These are phyloP conservation scores for Fusarium anguioides DNA, from an alignment of 2,329 filamentous ascomycete species.

Conservation along the genomic window DNA sequence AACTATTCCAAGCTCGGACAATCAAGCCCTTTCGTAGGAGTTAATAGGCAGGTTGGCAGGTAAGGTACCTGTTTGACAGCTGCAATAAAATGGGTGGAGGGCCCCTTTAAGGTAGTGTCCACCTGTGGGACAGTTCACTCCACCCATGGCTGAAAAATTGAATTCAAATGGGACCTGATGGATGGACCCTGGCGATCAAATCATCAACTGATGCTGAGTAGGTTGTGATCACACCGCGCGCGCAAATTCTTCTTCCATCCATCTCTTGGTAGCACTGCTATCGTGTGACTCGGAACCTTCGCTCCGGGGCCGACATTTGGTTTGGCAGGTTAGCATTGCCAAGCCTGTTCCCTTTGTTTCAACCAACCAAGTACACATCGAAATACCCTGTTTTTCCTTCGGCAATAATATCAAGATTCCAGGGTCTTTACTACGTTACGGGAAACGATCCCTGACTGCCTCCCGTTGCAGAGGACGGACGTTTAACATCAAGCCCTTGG, in stretches of 20 bases:
- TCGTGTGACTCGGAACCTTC: slow-evolving; percentile 26
- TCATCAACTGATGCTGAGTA: slow-evolving; percentile 20
- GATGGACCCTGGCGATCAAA: slow-evolving; percentile 42
- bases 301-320: slow-evolving; percentile 18
- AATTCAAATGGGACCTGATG: slow-evolving; percentile 14
- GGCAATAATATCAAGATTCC: slow-evolving; percentile 18
- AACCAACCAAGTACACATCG: not conserved
- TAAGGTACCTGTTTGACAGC: no score
- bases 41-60: no score
- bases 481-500: slow-evolving; percentile 6
- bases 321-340: not conserved
- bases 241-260: not conserved
- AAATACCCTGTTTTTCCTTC: slow-evolving; percentile 7
- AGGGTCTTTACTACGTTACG: slow-evolving; percentile 16
- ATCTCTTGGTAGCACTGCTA: not conserved
- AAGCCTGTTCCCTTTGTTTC: slow-evolving; percentile 8
- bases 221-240: slow-evolving; percentile 9
- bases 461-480: slow-evolving; percentile 16
- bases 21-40: not conserved
- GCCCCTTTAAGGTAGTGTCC: no score
- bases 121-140: no score
- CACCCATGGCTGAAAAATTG: not conserved
- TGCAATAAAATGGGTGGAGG: slow-evolving; percentile 5
- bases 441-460: slow-evolving; percentile 16
- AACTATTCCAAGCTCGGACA: not conserved